These are phyloP conservation scores for Fusarium sacchari DNA, from an alignment of 2,329 filamentous ascomycete species.

Conservation along the genomic window DNA sequence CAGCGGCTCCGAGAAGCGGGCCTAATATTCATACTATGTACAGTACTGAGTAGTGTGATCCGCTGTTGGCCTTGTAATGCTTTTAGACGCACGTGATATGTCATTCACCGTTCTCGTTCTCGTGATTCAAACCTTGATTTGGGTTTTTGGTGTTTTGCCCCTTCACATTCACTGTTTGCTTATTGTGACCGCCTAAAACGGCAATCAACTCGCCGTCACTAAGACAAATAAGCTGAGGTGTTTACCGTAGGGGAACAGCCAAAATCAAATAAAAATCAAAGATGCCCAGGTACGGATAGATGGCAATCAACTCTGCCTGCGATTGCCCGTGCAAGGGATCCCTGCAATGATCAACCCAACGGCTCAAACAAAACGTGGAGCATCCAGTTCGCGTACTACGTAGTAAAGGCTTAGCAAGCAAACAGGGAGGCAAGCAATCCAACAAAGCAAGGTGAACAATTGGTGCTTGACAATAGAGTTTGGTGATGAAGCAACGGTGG, in stretches of 20 bases:
- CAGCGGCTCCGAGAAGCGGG: slow-evolving; percentile 16
- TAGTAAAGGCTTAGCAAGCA: slow-evolving; percentile 32
- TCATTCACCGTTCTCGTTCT: slow-evolving; percentile 9
- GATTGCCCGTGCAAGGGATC: slow-evolving; percentile 5
- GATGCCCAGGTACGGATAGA: neutral
- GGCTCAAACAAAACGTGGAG: slow-evolving; percentile 24
- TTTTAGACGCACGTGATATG: slow-evolving; percentile 14
- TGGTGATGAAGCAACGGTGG: slow-evolving; percentile 42
- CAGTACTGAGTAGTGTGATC: neutral
- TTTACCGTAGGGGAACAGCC: neutral
- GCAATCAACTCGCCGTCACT: neutral
- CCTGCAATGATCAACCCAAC: slow-evolving; percentile 18
- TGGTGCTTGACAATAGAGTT: slow-evolving; percentile 41
- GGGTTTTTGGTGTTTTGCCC: neutral
- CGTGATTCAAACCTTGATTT: slow-evolving; percentile 11
- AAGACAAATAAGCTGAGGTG: neutral
- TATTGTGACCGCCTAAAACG: neutral
- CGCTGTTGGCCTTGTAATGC: neutral
- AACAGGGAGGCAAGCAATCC: neutral
- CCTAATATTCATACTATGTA: neutral
- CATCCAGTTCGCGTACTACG: neutral
- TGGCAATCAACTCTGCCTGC: neutral
- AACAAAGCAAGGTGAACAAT: slow-evolving; percentile 22
- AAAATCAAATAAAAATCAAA: neutral
- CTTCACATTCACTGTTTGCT: neutral